Evolutionary conservation across 2,329 filamentous ascomycete species (phyloP).

Genomic region (Paecilomyces formosus): DNA sequence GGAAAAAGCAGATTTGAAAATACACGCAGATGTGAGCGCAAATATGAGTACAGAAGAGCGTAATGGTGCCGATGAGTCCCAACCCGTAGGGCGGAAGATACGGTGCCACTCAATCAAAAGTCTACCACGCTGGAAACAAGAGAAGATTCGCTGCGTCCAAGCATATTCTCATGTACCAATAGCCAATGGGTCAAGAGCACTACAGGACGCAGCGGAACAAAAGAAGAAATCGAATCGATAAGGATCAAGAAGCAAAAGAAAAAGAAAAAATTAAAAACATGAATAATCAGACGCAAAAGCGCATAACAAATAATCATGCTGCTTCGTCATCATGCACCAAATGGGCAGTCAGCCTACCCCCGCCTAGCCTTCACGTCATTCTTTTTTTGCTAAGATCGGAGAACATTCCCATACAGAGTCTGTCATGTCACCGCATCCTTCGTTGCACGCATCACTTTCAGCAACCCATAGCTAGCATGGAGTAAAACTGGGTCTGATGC

Average conservation of each 20-base stretch:
- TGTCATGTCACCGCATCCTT: neutral
- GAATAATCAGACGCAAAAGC: constrained; percentile 1
- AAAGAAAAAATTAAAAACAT: constrained; percentile 2
- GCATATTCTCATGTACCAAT: neutral
- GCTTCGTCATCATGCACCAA: constrained; percentile 15
- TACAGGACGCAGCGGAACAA: neutral
- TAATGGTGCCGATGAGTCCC: neutral
- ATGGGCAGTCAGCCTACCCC: neutral
- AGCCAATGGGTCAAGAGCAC: neutral
- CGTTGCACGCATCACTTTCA: neutral
- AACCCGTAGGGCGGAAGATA: neutral
- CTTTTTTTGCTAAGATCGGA: neutral
- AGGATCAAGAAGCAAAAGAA: constrained; percentile 1
- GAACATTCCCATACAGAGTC: neutral
- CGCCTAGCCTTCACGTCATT: neutral
- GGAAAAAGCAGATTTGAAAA: neutral
- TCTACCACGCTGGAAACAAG: neutral
- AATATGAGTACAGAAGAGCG: neutral
- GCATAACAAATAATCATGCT: constrained; percentile 9
- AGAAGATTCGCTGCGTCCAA: neutral
- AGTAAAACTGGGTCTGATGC: neutral
- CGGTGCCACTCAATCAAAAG: neutral
- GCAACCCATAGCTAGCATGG: neutral
- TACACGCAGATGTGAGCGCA: neutral
- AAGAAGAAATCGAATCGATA: neutral